These are phyloP conservation scores for Populus hybrid DNA, from an alignment of 441 rosid genomes.

Conservation along the genomic window DNA sequence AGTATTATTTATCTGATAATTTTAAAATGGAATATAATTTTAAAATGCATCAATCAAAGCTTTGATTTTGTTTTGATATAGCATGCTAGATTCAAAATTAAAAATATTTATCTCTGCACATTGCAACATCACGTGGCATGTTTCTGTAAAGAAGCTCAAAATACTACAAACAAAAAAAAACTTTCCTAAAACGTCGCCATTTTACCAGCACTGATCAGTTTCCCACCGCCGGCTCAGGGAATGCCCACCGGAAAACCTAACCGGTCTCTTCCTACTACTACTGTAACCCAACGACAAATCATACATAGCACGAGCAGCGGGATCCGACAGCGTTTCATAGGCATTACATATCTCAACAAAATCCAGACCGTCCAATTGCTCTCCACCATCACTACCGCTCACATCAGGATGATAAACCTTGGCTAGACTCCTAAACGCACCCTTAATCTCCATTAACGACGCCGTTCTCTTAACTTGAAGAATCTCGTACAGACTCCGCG, in stretches of 20 bases:
- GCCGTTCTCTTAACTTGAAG: constrained; percentile 63
- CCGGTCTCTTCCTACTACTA: neutral
- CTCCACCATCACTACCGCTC: constrained; percentile 22
- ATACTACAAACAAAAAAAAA: too few relatives aligned
- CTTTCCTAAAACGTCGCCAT: neutral
- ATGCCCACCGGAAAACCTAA: constrained; percentile 28
- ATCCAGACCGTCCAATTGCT: constrained; percentile 41
- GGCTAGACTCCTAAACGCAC: constrained; percentile 72
- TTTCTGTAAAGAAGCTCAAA: too few relatives aligned
- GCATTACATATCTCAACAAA: constrained; percentile 80
- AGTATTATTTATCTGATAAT: too few relatives aligned
- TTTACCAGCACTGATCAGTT: constrained; percentile 91
- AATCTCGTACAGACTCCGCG: constrained; percentile 57
- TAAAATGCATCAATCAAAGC: too few relatives aligned
- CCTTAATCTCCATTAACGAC: constrained; percentile 63
- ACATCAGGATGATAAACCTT: constrained; percentile 84
- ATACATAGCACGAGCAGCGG: constrained; percentile 66
- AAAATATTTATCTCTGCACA: neutral
- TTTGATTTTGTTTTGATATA: too few relatives aligned
- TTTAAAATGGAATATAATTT: too few relatives aligned
- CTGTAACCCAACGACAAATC: constrained; percentile 48
- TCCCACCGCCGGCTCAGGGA: constrained; percentile 74
- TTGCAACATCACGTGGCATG: neutral
- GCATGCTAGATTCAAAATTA: too few relatives aligned
- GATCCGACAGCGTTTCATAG: constrained; percentile 76